Percentiles rank a stretch among this genome's conserved stretches.
These are phyloP conservation scores for Leishmania arabica DNA, from an alignment of 208 protist species.

Conservation along the genomic window DNA sequence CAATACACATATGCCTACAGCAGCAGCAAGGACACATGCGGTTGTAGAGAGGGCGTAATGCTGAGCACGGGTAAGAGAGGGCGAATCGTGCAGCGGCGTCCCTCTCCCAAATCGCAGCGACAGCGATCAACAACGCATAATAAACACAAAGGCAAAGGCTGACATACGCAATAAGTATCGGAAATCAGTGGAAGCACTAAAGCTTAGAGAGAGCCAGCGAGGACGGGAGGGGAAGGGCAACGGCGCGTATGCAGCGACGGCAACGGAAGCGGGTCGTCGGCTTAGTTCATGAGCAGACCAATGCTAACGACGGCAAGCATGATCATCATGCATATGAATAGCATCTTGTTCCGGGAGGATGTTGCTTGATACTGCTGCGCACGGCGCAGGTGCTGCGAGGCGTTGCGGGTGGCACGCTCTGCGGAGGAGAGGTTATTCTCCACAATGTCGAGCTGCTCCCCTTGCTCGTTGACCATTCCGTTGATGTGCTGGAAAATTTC, in stretches of 20 bases:
- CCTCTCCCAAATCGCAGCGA: not conserved
- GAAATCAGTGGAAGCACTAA: not conserved
- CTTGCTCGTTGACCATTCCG: constrained; percentile 82
- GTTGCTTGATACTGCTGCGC: constrained; percentile 66
- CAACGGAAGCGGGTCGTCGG: not conserved
- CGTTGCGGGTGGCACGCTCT: constrained; percentile 69
- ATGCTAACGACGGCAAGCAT: constrained; percentile 46
- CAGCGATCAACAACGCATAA: not conserved
- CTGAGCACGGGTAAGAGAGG: not conserved
- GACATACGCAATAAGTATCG: not conserved
- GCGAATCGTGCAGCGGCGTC: not conserved
- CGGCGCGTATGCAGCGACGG: not conserved
- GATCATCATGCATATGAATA: constrained; percentile 64
- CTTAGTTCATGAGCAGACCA: constrained; percentile 25
- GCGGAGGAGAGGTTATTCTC: constrained; percentile 63
- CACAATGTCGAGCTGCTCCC: constrained; percentile 70
- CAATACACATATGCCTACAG: not conserved
- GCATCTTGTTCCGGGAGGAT: constrained; percentile 54
- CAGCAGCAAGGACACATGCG: not conserved
- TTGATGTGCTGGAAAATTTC: constrained; percentile 90
- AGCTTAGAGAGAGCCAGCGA: not conserved
- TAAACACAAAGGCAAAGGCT: not conserved
- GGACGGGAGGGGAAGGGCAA: not conserved
- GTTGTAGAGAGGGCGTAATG: not conserved
- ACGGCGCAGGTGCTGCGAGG: constrained; percentile 57